phyloP scores from a whole-genome alignment of 1,139 yeast species.

The Geotrichum europaeum region DNA sequence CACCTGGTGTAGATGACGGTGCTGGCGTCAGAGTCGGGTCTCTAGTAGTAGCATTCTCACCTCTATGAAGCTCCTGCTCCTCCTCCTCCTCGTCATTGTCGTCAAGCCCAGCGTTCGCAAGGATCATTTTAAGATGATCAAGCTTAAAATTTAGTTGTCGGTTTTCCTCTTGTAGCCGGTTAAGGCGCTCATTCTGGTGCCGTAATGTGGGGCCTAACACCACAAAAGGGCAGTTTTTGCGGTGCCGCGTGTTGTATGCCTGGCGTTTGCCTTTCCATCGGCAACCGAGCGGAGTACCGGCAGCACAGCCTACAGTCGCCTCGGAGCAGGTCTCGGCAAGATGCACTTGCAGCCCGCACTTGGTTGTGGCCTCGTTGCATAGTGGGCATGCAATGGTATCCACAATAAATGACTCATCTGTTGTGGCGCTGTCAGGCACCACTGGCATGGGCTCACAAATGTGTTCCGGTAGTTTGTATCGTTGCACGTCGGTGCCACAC shows the following conservation, averaged over 20 bases:
- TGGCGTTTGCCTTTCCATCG: constrained; percentile 38
- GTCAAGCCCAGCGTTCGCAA: not conserved
- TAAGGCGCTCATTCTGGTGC: constrained; percentile 32
- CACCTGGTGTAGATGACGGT: not conserved
- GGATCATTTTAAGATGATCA: constrained; percentile 20
- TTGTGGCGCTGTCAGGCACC: not conserved
- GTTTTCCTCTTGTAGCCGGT: constrained; percentile 37
- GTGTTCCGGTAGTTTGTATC: not conserved
- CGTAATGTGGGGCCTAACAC: constrained; percentile 34
- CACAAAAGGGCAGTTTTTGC: constrained; percentile 34
- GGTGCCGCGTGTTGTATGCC: constrained; percentile 32
- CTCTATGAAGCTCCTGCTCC: not conserved
- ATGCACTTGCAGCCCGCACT: constrained; percentile 24
- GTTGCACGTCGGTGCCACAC: not conserved
- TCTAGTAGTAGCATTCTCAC: not conserved
- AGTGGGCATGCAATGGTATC: not conserved
- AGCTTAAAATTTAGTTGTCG: constrained; percentile 32
- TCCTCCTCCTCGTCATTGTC: not conserved
- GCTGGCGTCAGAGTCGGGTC: not conserved
- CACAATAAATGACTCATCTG: not conserved
- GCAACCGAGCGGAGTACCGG: constrained; percentile 33
- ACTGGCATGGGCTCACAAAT: not conserved
- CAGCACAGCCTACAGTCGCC: not conserved
- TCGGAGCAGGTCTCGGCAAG: constrained; percentile 5
- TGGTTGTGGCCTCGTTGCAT: not conserved